Evolutionary conservation across 2,329 filamentous ascomycete species (phyloP).

Genomic region (Fusarium sp.): DNA sequence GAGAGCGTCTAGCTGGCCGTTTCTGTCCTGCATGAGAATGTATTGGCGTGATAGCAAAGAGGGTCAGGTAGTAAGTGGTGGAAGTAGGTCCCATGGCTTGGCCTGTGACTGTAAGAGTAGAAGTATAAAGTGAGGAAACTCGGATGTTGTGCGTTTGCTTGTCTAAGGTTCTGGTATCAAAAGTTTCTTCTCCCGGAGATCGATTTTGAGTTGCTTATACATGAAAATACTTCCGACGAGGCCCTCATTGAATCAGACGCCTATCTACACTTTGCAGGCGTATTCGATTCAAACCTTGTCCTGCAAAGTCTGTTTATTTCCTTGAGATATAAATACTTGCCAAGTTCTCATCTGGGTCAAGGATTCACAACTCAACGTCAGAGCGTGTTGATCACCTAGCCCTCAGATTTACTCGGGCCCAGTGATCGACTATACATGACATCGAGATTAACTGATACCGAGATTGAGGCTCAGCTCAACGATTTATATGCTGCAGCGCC

Average conservation of each 20-base stretch:
- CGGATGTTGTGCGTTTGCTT: not conserved
- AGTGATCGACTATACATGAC: conserved; percentile 34
- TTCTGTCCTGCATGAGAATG: conserved; percentile 10
- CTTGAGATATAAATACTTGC: not conserved
- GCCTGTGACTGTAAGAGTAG: not conserved
- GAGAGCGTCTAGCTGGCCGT: not conserved
- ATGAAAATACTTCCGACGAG: not conserved
- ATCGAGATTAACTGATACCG: conserved; percentile 32
- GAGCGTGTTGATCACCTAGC: conserved; percentile 27
- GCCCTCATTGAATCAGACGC: not conserved
- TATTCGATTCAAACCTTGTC: not conserved
- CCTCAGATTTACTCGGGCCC: conserved; percentile 12
- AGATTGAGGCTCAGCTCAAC: conserved; percentile 31
- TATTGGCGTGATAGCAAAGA: conserved; percentile 16
- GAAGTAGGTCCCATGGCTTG: conserved; percentile 8
- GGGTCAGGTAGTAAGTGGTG: not conserved
- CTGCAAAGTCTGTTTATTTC: not conserved
- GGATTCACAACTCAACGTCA: conserved; percentile 32
- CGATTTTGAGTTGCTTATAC: not conserved
- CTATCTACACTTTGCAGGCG: not conserved
- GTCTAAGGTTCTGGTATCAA: conserved; percentile 1
- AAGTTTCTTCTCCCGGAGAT: not conserved
- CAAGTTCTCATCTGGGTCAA: conserved; percentile 12
- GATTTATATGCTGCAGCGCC: conserved; percentile 16
- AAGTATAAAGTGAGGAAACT: conserved; percentile 25